Base-by-base conservation (phyloP, 2,329 filamentous ascomycete species). In the Domatiomyces catenatus region DNA sequence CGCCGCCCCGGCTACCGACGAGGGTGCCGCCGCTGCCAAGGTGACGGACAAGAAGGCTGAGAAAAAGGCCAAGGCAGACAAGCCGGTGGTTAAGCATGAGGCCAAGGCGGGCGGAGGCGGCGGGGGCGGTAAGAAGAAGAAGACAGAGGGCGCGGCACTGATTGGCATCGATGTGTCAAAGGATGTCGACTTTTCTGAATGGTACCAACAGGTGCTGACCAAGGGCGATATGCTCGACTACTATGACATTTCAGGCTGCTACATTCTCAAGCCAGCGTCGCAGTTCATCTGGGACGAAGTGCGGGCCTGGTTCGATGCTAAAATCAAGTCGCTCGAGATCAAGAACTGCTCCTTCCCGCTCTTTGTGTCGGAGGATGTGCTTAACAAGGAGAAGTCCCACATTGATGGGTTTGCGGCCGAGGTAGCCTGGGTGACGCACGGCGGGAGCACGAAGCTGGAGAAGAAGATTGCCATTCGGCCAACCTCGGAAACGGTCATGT, bases 221-320 rank as follows among this genome's bases (percentile, higher is more conserved):
- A 98, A 98, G 77, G 86, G 87, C 61, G 87, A 95, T 66, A 86
- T 98, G 84, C 83, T 96, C 62, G 89, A 94, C 64, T 98, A 95
- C 77, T 96, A 95, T 64, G 85, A 94, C 71, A 90, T 96, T 55
- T 86, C 89, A n/a, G 86, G 89, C 47, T 95, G 93, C 73, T 96
- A 94, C 69, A 92, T 96, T 66, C 77, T 94, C 67, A 89, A 86
- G 70, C 80, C 80, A 47, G 73, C 75, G 53, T 81, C 79, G 17
- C 83, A 77, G 66, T 74, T 74, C 54, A 80, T 84, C 62, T 84
- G 80, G 80, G 79, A 83, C 62, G 71, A 75, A 58, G 82, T 84
- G 55, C 77, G 80, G 60, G 66, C 66, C 46, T 73, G 66, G 65
- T 74, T 72, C 62, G 76, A 81, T 60, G 62, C 64, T 22, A 79